phyloP scores from a whole-genome alignment of 768 basidiomycete species.

The Rhodotorula kratochvilovae region DNA sequence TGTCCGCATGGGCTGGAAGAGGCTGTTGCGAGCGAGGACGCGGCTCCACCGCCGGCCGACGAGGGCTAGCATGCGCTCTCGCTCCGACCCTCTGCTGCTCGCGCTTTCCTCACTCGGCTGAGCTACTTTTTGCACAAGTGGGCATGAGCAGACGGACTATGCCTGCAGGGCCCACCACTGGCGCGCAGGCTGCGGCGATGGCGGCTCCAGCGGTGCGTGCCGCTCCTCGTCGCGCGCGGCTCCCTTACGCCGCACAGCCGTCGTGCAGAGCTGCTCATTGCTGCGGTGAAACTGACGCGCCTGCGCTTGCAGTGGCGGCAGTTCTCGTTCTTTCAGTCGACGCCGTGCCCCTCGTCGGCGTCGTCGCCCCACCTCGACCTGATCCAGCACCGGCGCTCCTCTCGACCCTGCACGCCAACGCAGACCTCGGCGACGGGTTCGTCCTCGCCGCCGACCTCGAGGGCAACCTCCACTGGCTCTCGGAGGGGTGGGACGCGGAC shows the following conservation, averaged over 20 bases:
- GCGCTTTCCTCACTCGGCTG: neutral
- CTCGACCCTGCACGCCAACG: conserved; percentile 23
- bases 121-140: neutral
- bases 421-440: neutral
- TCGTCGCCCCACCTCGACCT: conserved; percentile 71
- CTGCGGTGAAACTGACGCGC: neutral
- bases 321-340: conserved; percentile 81
- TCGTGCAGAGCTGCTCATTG: no score
- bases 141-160: neutral
- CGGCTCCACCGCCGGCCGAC: no score
- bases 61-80: neutral
- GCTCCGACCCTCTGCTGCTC: neutral
- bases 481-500: conserved; percentile 8
- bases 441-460: conserved; percentile 31
- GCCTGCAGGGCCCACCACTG: no score
- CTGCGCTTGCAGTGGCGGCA: conserved; percentile 66
- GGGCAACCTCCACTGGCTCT: conserved; percentile 15
- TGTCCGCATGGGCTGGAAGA: no score
- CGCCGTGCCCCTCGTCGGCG: conserved; percentile 70
- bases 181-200: neutral
- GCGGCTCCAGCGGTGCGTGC: conserved; percentile 33
- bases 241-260: no score
- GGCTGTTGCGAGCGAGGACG: no score
- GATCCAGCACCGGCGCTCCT: conserved; percentile 56
- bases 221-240: neutral